Base-by-base conservation (phyloP, 495 filamentous ascomycete species). In the Penicillium diatomitis region DNA sequence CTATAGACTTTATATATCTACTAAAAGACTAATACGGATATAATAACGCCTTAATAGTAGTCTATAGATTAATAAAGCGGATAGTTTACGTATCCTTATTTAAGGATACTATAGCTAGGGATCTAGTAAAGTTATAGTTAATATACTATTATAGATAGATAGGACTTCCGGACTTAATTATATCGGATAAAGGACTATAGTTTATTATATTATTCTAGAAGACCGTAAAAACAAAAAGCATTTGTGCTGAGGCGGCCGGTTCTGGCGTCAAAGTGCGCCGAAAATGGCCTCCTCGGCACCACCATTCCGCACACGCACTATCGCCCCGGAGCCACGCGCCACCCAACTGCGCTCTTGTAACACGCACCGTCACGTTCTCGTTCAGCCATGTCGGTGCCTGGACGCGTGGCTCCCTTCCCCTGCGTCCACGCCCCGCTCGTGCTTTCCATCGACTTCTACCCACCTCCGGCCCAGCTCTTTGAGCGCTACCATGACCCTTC, bases 211-310 rank as follows among this genome's bases (percentile, higher is more conserved):
- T n/a, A n/a, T n/a, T n/a, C n/a, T n/a, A n/a, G n/a, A n/a, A n/a
- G n/a, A n/a, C n/a, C n/a, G n/a, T n/a, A n/a, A n/a, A 32, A 51
- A 51, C 49, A 51, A 51, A 38, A 38, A 38, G 41, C 49, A 51
- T 51, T 51, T 51, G 41, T 51, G 49, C 49, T 38, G 49, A 51
- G 49, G 42, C 41, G 41, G 49, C 41, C 41, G 35, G 20, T 51
- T 51, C 49, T 46, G 42, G 41, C 49, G 32, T 52, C 36, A 41
- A 47, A 47, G 41, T 36, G 20, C 30, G 49, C 49, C 37, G 38
- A 37, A 47, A 47, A 6, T 52, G 49, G 49, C 49, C 44, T 47
- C 49, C 49, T 47, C 49, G 43, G 49, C 49, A 52, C 49, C n/a
- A 29, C 30, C 38, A 28, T 40, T 52, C 43, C 44, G 20, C 49